Evolutionary conservation across 2,329 filamentous ascomycete species (phyloP), one percentile per base, ranked within the genome.

Genomic region (Hypocreales sp.): DNA sequence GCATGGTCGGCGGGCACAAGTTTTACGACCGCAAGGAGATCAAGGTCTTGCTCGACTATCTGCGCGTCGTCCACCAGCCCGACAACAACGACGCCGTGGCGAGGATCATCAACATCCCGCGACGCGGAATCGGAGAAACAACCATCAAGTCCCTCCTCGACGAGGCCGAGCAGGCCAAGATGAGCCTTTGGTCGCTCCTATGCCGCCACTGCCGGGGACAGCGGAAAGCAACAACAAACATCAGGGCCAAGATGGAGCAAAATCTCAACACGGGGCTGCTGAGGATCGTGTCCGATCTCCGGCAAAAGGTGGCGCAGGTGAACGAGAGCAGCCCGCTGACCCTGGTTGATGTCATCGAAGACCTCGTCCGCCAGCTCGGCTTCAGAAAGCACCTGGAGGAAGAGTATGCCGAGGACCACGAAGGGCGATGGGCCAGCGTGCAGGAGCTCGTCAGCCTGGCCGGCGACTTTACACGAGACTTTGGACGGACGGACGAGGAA

Each of bases 21-120:
- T 98, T 98, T 48, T 95, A 92, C 43, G 90, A 98, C 39, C 73
- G 90, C 27, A 67, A 72, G 4, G 87, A 98, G 47, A 78, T 95
- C 45, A 92, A 90, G 48, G 64, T 83, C 6, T 48, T 95, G 1
- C 54, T 95, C 4, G 84, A 94, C 46, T 95, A 98, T 46, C 60
- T 95, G 10, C 71, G 84, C 18, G 77, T 92, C 4, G 72, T 94
- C 18, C 72, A 81, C 42, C 79, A 92, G 35, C 81, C 84, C 2
- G 67, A 80, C 24, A 86, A 92, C 46, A 92, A 86, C 40, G 86
- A 94, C 45, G 82, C 83, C 0, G 55, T 95, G 1, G 68, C 77
- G 4, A 70, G 83, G 18, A 73, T 94, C 31, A 74, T 95, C 44
- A 95, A 95, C 44, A 66, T 78, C 0, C 90, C 87, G 0, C 66